phyloP scores from a whole-genome alignment of 2,329 filamentous ascomycete genomes.

The Raffaelea arxii region DNA sequence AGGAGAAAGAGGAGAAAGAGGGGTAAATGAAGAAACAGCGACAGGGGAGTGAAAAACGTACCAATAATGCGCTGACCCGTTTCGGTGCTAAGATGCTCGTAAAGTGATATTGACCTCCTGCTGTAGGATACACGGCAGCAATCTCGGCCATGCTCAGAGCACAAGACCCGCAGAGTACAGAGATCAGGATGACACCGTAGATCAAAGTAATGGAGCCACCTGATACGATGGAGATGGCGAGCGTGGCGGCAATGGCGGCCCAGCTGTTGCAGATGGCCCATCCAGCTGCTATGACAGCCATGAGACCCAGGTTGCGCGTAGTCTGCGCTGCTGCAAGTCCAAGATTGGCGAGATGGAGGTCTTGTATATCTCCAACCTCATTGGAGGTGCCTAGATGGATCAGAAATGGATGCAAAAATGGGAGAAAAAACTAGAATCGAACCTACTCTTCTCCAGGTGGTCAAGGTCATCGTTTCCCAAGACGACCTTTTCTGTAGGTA shows the following conservation, averaged over 20 bases:
- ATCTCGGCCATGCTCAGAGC: constrained; percentile 24
- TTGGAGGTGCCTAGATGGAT: background rate
- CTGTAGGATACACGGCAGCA: constrained; percentile 24
- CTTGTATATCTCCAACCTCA: background rate
- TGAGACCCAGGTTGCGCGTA: constrained; percentile 6
- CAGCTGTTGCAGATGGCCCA: constrained; percentile 18
- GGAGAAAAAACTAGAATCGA: background rate
- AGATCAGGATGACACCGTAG: constrained; percentile 21
- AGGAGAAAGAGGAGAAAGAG: too few species aligned
- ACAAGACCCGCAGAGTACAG: constrained; percentile 16
- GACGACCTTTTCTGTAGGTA: background rate
- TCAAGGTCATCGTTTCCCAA: background rate
- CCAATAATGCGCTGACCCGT: background rate
- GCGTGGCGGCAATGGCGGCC: constrained; percentile 13
- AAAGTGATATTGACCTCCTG: constrained; percentile 28
- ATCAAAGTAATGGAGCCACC: constrained; percentile 13
- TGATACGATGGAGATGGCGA: constrained; percentile 5
- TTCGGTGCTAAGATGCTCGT: constrained; percentile 17
- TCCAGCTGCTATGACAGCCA: constrained; percentile 9
- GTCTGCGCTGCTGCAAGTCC: constrained; percentile 4
- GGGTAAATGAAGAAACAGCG: too few species aligned
- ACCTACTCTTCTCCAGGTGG: background rate
- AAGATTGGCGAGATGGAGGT: background rate
- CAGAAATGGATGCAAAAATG: background rate
- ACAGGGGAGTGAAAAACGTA: too few species aligned